These are phyloP conservation scores for Alternaria gaisen DNA, from an alignment of 2,329 filamentous ascomycete genomes.

Conservation along the genomic window DNA sequence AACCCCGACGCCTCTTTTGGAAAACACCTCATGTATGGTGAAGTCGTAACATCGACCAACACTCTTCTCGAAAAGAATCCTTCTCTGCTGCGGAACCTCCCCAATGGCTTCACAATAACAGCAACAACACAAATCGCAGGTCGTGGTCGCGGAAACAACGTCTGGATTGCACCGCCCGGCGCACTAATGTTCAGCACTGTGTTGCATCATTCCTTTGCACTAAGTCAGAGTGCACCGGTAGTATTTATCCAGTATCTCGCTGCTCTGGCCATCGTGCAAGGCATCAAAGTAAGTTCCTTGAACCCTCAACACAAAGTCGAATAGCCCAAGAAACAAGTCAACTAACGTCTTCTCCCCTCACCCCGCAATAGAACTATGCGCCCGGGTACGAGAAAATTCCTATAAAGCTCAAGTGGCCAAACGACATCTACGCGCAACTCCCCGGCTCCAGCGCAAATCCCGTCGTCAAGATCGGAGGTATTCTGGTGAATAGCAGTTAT, in stretches of 20 bases:
- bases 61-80: conserved; percentile 94
- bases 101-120: conserved; percentile 85
- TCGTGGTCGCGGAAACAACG: conserved; percentile 87
- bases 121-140: conserved; percentile 90
- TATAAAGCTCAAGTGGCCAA: conserved; percentile 95
- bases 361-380: conserved; percentile 66
- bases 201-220: conserved; percentile 80
- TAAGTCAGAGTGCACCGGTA: conserved; percentile 77
- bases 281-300: conserved; percentile 64
- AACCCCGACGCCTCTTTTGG: conserved; percentile 74
- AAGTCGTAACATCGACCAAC: conserved; percentile 93
- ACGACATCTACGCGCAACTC: conserved; percentile 72
- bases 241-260: conserved; percentile 95
- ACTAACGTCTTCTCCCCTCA: too few relatives aligned
- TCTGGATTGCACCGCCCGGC: conserved; percentile 92
- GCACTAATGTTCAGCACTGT: conserved; percentile 88
- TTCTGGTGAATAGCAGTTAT: conserved; percentile 89
- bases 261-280: conserved; percentile 85
- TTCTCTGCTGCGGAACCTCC: conserved; percentile 76
- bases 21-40: conserved; percentile 80
- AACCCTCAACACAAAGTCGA: too few relatives aligned
- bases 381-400: conserved; percentile 77
- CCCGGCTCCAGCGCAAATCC: conserved; percentile 61
- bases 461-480: conserved; percentile 92
- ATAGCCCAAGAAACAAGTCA: too few relatives aligned